These are phyloP conservation scores for Globisporangium megalacanthum DNA, from an alignment of 352 stramenopile genomes.

Conservation along the genomic window DNA sequence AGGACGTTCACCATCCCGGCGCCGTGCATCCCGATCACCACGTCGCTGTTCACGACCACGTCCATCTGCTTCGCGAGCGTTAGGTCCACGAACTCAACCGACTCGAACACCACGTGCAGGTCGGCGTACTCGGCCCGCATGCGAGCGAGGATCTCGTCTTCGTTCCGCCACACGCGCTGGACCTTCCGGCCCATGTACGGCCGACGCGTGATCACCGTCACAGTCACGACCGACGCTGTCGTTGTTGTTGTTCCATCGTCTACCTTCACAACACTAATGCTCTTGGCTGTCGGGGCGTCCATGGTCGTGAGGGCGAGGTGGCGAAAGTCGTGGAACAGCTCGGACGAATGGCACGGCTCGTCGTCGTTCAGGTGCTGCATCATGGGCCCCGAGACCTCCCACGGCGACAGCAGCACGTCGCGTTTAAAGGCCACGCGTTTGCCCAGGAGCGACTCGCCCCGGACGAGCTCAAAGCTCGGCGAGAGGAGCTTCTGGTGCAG, in stretches of 20 bases:
- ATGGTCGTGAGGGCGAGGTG: conserved; percentile 17
- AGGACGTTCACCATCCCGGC: conserved; percentile 75
- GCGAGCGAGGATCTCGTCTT: conserved; percentile 40
- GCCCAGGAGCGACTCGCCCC: conserved; percentile 12
- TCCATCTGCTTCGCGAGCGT: conserved; percentile 58
- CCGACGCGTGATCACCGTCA: conserved; percentile 25
- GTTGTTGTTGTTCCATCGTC: neutral
- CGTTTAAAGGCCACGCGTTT: conserved; percentile 21
- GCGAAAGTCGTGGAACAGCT: conserved; percentile 51
- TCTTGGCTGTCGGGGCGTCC: conserved; percentile 2
- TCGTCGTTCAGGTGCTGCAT: conserved; percentile 67
- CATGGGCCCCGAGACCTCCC: conserved; percentile 45
- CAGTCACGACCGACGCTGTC: neutral
- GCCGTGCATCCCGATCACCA: conserved; percentile 82
- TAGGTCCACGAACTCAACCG: conserved; percentile 59
- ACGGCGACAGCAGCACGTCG: conserved; percentile 42
- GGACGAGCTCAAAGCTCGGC: conserved; percentile 13
- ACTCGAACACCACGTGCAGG: conserved; percentile 37
- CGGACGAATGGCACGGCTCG: conserved; percentile 48
- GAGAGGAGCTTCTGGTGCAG: conserved; percentile 22
- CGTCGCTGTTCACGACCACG: conserved; percentile 53
- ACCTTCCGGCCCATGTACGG: conserved; percentile 42
- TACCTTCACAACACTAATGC: neutral
- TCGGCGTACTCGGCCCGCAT: conserved; percentile 36
- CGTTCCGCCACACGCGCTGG: conserved; percentile 62